Evolutionary conservation across 2,329 filamentous ascomycete species (phyloP).

Genomic region (Geosmithia flava): DNA sequence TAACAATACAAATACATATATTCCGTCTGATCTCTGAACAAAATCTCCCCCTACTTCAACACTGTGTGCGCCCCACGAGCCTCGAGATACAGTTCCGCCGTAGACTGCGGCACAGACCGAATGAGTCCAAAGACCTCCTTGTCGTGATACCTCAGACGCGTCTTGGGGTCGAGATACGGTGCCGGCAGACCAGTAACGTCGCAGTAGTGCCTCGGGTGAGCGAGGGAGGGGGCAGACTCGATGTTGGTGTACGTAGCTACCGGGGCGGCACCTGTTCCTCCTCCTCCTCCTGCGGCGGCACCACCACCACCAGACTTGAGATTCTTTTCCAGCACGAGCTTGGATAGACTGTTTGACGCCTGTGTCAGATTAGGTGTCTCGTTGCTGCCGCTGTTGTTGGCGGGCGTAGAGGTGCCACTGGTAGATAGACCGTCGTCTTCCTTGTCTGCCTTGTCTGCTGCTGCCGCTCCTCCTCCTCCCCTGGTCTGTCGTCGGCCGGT

Average conservation of each 20-base stretch:
- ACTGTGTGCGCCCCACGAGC: conserved; percentile 86
- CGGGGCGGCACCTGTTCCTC: conserved; percentile 32
- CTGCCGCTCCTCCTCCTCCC: neutral
- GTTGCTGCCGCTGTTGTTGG: conserved; percentile 17
- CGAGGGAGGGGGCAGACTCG: conserved; percentile 81
- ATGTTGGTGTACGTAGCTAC: conserved; percentile 91
- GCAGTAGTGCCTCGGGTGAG: conserved; percentile 80
- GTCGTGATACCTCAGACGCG: conserved; percentile 82
- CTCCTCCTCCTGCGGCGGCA: conserved; percentile 4
- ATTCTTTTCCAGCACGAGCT: conserved; percentile 79
- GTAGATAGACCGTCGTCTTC: conserved; percentile 40
- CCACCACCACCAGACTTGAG: too few species aligned
- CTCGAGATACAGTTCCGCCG: conserved; percentile 79
- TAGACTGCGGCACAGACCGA: conserved; percentile 66
- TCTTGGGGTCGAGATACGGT: conserved; percentile 91
- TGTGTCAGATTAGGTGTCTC: conserved; percentile 62
- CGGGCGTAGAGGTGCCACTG: conserved; percentile 46
- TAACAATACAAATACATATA: neutral
- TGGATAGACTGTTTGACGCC: conserved; percentile 74
- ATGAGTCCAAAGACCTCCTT: conserved; percentile 83
- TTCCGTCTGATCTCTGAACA: neutral
- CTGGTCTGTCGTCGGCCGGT: neutral
- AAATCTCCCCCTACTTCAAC: conserved; percentile 54
- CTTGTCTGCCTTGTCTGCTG: neutral
- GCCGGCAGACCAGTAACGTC: conserved; percentile 91